Evolutionary conservation across 768 basidiomycete species (phyloP), one percentile per base, ranked within the genome.

Genomic region (Termitomyces sp.): DNA sequence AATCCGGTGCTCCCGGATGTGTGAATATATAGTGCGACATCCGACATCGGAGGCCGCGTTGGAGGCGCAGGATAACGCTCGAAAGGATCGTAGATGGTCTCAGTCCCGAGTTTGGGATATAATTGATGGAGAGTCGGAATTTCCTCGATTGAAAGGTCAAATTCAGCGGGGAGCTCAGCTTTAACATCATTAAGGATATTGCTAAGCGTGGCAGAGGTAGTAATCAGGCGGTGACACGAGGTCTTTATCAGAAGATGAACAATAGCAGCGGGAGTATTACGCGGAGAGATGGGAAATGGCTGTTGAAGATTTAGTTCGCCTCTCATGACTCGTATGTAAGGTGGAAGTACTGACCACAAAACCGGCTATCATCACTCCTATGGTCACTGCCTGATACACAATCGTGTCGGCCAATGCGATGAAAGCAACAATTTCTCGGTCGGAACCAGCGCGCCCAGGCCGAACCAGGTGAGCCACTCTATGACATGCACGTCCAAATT

Each of bases 1-100:
- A 72, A 69, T 0, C 75, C 73, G 0, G 76, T 74, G 45, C 76
- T 75, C 13, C 75, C 75, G 0, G 77, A 76, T 0, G 77, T 78
- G 53, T 77, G 73, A 3, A 75, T 52, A 31, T 65, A 55, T n/a
- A 63, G 36, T 8, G 69, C 36, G 18, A 61, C 66, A 12, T 72
- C 60, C 2, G 54, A 34, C 13, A 18, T 16, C 0, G 65, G 53
- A 36, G 48, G 60, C 10, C 44, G 31, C 12, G 31, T 24, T 13
- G 24, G 6, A 8, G 62, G 56, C 9, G 36, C 7, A 12, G 62
- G 62, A 41, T 62, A 63, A 12, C 13, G 44, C 29, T 59, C 42
- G n/a, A 62, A 62, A 24, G 63, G 28, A 41, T 64, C 59, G n/a
- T 56, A 18, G 0, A 33, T n/a, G 3, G 34, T 62, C 51, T 64